Evolutionary conservation across 352 stramenopile species (phyloP), one percentile per base, ranked within the genome.

Genomic region (Elongisporangium anandrum): DNA sequence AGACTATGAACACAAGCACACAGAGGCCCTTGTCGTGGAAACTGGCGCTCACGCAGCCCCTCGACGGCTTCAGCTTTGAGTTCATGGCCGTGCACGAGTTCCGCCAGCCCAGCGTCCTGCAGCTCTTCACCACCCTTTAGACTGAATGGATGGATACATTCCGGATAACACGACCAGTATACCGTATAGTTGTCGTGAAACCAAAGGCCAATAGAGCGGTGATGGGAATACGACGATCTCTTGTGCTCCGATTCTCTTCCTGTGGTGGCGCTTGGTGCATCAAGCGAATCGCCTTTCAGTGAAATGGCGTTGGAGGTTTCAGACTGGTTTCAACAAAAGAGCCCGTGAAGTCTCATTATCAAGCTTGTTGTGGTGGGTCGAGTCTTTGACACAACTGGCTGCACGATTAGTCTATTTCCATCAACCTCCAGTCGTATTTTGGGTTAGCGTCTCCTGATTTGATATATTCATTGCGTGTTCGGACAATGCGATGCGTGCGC

Each of bases 31-130:
- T 19, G 29, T 2, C 39, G 13, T 88, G 77, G 75, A 57, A 59
- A 6, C 23, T 90, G 21, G 68, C 49, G 34, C 24, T 54, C 39
- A 60, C 69, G 9, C 61, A 77, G 57, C 20, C 68, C 15, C 68
- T 89, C 10, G 66, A 65, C 1, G 68, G 75, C 26, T 74, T 69
- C 29, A 58, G 64, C 21, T 92, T 92, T 63, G 80, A 92, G 63
- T 88, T 90, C 52, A 57, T 72, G n/a, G 54, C 41, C 57, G 79
- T 87, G 58, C 71, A 59, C n/a, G 75, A 41, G 29, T 41, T 93
- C 29, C 79, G 77, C 41, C 82, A 93, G 62, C 83, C 83, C 17
- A 91, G 79, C 41, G 65, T 71, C 16, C 66, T 93, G 50, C 65
- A 82, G 51, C n/a, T 88, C 16, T 85, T 70, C 54, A 54, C 51